Evolutionary conservation across 164 flowering plant genomes (phyloP), one percentile per base, ranked within the genome.

Genomic region (Stephania japonica): DNA sequence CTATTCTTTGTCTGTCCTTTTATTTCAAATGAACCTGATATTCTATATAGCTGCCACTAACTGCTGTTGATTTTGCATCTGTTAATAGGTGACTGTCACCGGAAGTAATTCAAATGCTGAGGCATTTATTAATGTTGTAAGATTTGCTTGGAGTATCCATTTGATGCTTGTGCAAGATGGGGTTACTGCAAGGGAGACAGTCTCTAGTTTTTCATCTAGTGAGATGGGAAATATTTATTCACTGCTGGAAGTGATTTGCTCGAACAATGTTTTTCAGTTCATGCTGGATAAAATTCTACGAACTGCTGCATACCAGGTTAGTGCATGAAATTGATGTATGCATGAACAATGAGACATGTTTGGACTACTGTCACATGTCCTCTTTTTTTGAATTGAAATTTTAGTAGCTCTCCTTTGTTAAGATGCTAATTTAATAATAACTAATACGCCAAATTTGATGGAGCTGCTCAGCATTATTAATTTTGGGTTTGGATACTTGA

Each of bases 301-400:
- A 44, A 90, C 97, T 74, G 94, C 94, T 43, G 97, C 98, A 5
- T 93, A 82, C 81, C 93, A 89, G 99, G 99, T 95, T 50, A n/a
- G 62, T n/a, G 19, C 18, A 13, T 56, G 62, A 56, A 56, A 14
- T 56, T 14, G 5, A 56, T n/a, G 14, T 6, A 56, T 19, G 21
- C 62, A 56, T 56, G 14, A 56, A 56, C 6, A 13, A 13, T 56
- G 62, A 56, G 23, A 19, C 50, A 44, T 56, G 62, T 56, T 13
- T 56, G 14, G 0, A n/a, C n/a, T 56, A 16, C 8, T 56, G 62
- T 56, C 62, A 14, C 1, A n/a, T 56, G 21, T 56, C 18, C 4
- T 5, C 16, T 5, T 56, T 56, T 13, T 56, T 10, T 49, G 56
- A 16, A 49, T 49, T 49, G 18, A 49, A 10, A 10, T 49, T 49